Conservation (phyloP, 2,329 filamentous ascomycete species). For the Monilinia aucupariae region DNA sequence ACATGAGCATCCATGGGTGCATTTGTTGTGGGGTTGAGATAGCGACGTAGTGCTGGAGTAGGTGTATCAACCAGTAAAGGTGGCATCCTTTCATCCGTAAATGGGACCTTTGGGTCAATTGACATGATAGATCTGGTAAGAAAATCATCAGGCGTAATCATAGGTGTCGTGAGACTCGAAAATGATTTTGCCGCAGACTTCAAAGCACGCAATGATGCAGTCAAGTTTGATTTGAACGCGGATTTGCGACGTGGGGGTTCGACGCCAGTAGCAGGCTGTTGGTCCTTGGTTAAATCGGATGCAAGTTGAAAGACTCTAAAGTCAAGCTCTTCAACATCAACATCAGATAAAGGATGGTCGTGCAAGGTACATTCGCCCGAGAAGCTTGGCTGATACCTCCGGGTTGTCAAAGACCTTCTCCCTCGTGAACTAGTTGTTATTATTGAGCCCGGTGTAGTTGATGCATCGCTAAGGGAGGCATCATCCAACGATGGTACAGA, state of each 20-base stretch:
- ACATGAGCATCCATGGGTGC: slow-evolving; percentile 41
- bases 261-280: slow-evolving; percentile 16
- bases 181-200: slow-evolving; percentile 59
- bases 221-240: slow-evolving; percentile 65
- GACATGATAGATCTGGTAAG: slow-evolving; percentile 62
- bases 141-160: slow-evolving; percentile 61
- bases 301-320: slow-evolving; percentile 43
- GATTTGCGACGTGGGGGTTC: slow-evolving; percentile 29
- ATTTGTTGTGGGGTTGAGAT: slow-evolving; percentile 58
- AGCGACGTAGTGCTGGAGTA: slow-evolving; percentile 60
- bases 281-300: slow-evolving; percentile 18
- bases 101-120: slow-evolving; percentile 60
- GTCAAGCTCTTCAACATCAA: slow-evolving; percentile 44
- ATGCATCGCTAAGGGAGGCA: slow-evolving; percentile 44
- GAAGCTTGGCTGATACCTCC: slow-evolving; percentile 53
- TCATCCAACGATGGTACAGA: slow-evolving; percentile 54
- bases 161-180: slow-evolving; percentile 56
- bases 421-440: slow-evolving; percentile 35
- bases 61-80: slow-evolving; percentile 58
- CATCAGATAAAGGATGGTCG: slow-evolving; percentile 45
- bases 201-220: slow-evolving; percentile 59
- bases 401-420: slow-evolving; percentile 40
- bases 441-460: slow-evolving; percentile 30
- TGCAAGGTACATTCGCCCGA: slow-evolving; percentile 41
- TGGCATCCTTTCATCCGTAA: slow-evolving; percentile 61